Percentiles rank a stretch among this genome's conserved stretches.
phyloP scores from a whole-genome alignment of 225 moss, liverwort and hornwort genomes.

The Anthoceros angustus region DNA sequence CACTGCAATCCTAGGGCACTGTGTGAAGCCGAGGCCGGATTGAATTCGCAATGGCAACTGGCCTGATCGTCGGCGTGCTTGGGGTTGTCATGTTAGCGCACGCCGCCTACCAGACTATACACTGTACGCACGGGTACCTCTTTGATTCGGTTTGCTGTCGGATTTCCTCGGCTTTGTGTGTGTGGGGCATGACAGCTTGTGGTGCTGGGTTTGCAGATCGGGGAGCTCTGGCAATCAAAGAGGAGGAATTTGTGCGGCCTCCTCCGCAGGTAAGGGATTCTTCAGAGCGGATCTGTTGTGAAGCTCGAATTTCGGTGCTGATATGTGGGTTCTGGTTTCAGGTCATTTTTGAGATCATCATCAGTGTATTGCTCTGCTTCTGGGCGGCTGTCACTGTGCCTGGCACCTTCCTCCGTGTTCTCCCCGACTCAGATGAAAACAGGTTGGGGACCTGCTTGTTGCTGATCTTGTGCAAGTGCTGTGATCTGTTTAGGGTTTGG shows the following conservation, averaged over 20 bases:
- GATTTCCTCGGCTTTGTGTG: too few relatives aligned
- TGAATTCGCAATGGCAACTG: neutral
- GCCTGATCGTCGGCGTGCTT: neutral
- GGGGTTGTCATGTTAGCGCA: neutral
- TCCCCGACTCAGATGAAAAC: neutral
- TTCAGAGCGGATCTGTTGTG: neutral
- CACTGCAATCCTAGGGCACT: too few relatives aligned
- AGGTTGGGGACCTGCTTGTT: neutral
- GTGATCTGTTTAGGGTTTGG: neutral
- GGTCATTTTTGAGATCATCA: neutral
- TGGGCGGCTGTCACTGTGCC: constrained; percentile 1
- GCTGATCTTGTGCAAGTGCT: neutral
- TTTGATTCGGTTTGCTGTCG: too few relatives aligned
- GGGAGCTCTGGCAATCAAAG: neutral
- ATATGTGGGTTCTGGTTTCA: neutral
- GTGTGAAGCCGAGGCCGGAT: too few relatives aligned
- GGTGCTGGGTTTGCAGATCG: neutral
- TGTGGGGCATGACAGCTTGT: too few relatives aligned
- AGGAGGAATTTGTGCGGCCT: neutral
- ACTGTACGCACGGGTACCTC: neutral
- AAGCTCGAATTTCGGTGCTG: neutral
- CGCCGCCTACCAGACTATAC: neutral
- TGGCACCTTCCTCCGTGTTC: neutral
- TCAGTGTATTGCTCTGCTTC: neutral
- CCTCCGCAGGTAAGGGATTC: neutral